Conservation (phyloP, 225 moss, liverwort and hornwort genomes). For the Asterella californica region DNA sequence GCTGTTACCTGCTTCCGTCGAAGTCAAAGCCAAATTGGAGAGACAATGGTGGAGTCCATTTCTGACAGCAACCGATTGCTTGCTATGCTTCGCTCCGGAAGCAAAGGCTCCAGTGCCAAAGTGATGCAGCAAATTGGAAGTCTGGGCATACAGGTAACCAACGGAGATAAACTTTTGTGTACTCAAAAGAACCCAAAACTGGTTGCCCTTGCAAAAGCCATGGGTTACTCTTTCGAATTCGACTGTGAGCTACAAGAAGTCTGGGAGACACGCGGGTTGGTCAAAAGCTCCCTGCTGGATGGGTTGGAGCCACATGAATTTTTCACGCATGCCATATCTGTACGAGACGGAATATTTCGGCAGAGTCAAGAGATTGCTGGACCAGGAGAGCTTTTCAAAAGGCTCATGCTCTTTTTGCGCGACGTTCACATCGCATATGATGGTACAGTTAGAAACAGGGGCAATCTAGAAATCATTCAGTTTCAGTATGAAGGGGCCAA, state of each 20-base stretch:
- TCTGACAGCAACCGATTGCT: constrained; percentile 41
- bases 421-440: constrained; percentile 57
- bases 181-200: constrained; percentile 17
- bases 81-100: constrained; percentile 59
- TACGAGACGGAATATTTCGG: constrained; percentile 38
- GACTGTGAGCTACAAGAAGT: constrained; percentile 13
- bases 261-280: constrained; percentile 45
- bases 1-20: constrained; percentile 48
- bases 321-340: constrained; percentile 53
- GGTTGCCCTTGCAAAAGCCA: neutral
- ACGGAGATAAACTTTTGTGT: constrained; percentile 44
- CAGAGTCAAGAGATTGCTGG: constrained; percentile 50
- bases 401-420: constrained; percentile 55
- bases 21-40: constrained; percentile 47
- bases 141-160: constrained; percentile 55
- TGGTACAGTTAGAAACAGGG: constrained; percentile 59
- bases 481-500: constrained; percentile 48
- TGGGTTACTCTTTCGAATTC: neutral
- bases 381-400: constrained; percentile 69
- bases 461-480: constrained; percentile 50
- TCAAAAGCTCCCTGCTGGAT: constrained; percentile 57
- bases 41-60: constrained; percentile 35
- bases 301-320: constrained; percentile 56
- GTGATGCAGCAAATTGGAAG: constrained; percentile 61
- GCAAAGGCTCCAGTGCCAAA: constrained; percentile 58